phyloP scores from a whole-genome alignment of 2,329 filamentous ascomycete species.

The Colletotrichum theobromicola region DNA sequence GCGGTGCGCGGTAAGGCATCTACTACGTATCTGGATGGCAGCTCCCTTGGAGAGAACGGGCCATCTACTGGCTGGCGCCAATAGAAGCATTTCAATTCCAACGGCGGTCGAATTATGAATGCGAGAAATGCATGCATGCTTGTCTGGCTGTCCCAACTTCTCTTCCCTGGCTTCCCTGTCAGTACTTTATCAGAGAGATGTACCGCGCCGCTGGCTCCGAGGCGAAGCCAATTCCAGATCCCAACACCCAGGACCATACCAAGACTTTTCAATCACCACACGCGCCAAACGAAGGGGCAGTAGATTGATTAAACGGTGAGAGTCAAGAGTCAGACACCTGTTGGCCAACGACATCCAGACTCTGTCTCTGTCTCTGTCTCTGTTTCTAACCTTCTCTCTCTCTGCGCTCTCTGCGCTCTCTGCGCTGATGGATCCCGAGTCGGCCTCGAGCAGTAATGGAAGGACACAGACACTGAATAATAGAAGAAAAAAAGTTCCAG shows the following conservation, averaged over 20 bases:
- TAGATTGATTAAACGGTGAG: constrained; percentile 17
- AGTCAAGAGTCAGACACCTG: constrained; percentile 1
- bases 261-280: background rate
- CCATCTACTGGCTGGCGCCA: background rate
- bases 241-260: background rate
- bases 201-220: background rate
- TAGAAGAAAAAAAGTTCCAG: background rate
- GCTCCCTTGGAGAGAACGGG: background rate
- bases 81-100: background rate
- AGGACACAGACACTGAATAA: background rate
- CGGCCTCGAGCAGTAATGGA: background rate
- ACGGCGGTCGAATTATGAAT: background rate
- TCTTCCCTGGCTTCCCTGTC: background rate
- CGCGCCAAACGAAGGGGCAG: background rate
- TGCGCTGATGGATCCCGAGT: no score
- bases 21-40: background rate
- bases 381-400: background rate
- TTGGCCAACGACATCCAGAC: background rate
- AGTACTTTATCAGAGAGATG: background rate
- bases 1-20: background rate
- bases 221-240: background rate
- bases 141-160: background rate
- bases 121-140: background rate
- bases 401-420: no score
- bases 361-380: background rate